Base-by-base conservation (phyloP, 2,329 filamentous ascomycete genomes). In the Dryadomyces quercus-mongolicae region DNA sequence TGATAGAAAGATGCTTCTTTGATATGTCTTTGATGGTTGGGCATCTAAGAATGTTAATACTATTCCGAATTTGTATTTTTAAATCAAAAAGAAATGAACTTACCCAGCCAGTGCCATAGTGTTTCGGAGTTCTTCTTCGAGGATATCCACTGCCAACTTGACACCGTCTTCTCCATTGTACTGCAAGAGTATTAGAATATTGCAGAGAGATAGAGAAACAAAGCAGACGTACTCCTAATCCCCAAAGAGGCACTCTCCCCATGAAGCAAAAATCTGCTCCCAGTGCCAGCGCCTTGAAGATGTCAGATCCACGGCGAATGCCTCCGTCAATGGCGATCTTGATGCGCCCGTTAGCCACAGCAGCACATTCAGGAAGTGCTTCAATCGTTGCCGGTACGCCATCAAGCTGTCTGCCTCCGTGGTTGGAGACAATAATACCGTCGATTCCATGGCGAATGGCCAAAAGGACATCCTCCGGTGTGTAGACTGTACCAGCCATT, bases 321-420 rank as follows among this genome's bases (percentile, higher is more conserved):
- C 77, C 77, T 6, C 76, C 75, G 53, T 80, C 77, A 3, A 80
- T 65, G 49, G 71, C 74, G 3, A 80, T 71, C 59, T 78, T 72
- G 60, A 79, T 68, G 42, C 68, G 65, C 13, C 71, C 68, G 44
- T 78, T 72, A 2, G 80, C 67, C 40, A 73, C 67, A 0, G 76
- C 76, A 18, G 71, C 72, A 53, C 71, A 71, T 54, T 70, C 70
- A 25, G 44, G 55, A 5, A 63, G 56, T 3, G 72, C 68, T 54
- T 75, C 73, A 7, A 75, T 62, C 1, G 72, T 73, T 2, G 73
- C 70, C 0, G 69, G 67, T 1, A 69, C 70, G 15, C 70, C 68
- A 54, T 75, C 72, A 5, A 75, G 64, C 59, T 74, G 73, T 15
- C 72, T 61, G 3, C 73, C 74, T 9, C 73, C 73, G 54, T 75